Base-by-base conservation (phyloP, 495 filamentous ascomycete species). In the Ramalina peruviana region DNA sequence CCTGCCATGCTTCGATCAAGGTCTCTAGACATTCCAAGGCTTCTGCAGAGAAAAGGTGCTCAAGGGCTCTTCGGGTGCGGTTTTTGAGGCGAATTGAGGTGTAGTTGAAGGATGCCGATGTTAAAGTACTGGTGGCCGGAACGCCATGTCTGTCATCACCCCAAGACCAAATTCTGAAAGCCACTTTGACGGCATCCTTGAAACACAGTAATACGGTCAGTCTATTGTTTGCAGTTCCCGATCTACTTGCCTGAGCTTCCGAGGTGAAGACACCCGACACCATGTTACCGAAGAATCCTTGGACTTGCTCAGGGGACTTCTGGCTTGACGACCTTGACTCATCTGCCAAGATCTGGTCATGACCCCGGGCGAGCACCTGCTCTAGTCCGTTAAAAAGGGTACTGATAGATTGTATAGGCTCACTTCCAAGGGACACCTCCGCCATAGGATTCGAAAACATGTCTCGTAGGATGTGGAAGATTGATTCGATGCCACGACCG, bases 251-350 rank as follows among this genome's bases (percentile, higher is more conserved):
- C 3, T 73, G 81, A 6, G 80, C 72, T 48, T 97, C 90, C 0
- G 84, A 76, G 9, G 82, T 72, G 62, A 95, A 94, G 0, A 95
- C 86, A 0, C 88, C 88, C 1, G 88, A 92, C 1, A 94, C 88
- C 85, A 97, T 94, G 56, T 88, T 95, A 16, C 90, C 88, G 58
- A 98, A 95, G 64, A 97, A 94, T 40, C 89, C 85, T 59, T 92
- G 86, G 13, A 81, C 72, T 59, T 88, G 85, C 55, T 94, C 87
- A 36, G 87, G 85, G 49, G 76, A 85, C 65, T 90, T 94, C 36
- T 75, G 66, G 36, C 72, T 66, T 46, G 79, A 72, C 36, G 66
- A 66, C 52, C 81, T 85, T 39, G 78, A 70, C 64, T 94, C 87
- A 54, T 93, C 85, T 37, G 72, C 66, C 25, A 88, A 65, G 7